Percentiles rank a stretch among this genome's conserved stretches.
These are phyloP conservation scores for Aspergillus niger DNA, from an alignment of 2,329 filamentous ascomycete species.

Conservation along the genomic window DNA sequence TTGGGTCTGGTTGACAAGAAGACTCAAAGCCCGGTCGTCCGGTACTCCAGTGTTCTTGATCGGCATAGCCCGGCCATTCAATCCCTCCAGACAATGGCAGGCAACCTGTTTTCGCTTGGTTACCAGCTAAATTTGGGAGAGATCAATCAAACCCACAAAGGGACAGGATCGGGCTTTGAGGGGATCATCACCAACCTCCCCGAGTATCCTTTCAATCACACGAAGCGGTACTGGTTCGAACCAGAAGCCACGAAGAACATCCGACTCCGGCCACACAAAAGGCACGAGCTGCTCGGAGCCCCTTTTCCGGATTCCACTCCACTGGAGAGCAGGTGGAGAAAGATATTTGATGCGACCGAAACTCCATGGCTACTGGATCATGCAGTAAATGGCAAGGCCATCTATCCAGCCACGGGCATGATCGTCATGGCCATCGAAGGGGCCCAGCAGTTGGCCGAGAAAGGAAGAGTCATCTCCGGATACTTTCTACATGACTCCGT, in stretches of 20 bases:
- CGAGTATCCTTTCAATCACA: constrained; percentile 1
- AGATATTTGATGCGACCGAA: background rate
- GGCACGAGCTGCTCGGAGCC: background rate
- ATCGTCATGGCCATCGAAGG: background rate
- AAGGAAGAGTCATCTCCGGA: background rate
- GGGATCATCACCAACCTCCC: background rate
- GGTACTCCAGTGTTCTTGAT: background rate
- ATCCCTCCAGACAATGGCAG: background rate
- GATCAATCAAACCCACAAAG: background rate
- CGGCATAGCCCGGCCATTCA: background rate
- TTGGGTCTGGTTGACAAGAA: background rate
- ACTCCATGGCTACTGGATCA: constrained; percentile 11
- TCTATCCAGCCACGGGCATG: constrained; percentile 5
- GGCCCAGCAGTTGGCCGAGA: background rate
- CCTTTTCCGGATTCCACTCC: background rate
- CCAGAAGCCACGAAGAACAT: background rate
- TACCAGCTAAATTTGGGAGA: background rate
- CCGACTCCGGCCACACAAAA: background rate
- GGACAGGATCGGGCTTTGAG: background rate
- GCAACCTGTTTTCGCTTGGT: background rate
- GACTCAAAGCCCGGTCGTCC: background rate
- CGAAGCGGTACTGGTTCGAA: background rate
- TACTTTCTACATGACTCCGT: background rate
- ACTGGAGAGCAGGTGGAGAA: background rate
- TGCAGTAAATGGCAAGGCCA: background rate